Evolutionary conservation across 768 basidiomycete genomes (phyloP).

Genomic region (Phaeotremella skinneri): DNA sequence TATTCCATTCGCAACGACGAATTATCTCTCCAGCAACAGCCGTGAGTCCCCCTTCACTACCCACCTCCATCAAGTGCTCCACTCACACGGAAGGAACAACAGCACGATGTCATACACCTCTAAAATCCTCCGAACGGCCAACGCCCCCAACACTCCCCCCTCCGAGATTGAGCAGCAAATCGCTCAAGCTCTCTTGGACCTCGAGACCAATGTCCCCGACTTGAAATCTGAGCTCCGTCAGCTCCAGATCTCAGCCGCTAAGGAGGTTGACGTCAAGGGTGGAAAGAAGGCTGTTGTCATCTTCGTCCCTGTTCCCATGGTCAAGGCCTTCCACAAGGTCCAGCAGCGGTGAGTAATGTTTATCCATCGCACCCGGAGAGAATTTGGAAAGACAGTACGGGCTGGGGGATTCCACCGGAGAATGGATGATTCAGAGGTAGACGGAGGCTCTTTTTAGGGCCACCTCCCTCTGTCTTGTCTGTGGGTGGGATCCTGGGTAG

Average conservation of each 20-base stretch:
- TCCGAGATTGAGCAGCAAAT: slow-evolving; percentile 96
- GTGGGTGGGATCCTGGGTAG: slow-evolving; percentile 15
- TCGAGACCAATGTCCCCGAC: slow-evolving; percentile 97
- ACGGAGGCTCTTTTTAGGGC: slow-evolving; percentile 52
- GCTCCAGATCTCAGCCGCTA: slow-evolving; percentile 95
- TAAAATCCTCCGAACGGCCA: slow-evolving; percentile 96
- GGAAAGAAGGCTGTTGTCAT: slow-evolving; percentile 99
- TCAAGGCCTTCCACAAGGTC: slow-evolving; percentile 98
- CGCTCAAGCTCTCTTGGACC: slow-evolving; percentile 91
- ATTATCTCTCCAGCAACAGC: slow-evolving; percentile 2
- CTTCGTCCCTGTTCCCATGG: slow-evolving; percentile 94
- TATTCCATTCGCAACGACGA: not conserved
- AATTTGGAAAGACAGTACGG: slow-evolving; percentile 3
- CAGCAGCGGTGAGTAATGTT: slow-evolving; percentile 74
- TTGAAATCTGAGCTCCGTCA: slow-evolving; percentile 93
- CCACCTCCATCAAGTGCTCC: not conserved
- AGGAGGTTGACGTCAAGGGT: slow-evolving; percentile 97
- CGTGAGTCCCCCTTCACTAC: not conserved
- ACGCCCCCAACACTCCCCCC: slow-evolving; percentile 84
- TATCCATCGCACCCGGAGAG: not conserved
- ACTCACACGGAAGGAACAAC: slow-evolving; percentile 8
- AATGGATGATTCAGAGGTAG: slow-evolving; percentile 32
- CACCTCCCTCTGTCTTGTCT: slow-evolving; percentile 43
- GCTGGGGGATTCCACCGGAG: not conserved
- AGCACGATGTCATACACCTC: slow-evolving; percentile 42